phyloP scores from a whole-genome alignment of 306 rosid species.

The Castanea sativa region DNA sequence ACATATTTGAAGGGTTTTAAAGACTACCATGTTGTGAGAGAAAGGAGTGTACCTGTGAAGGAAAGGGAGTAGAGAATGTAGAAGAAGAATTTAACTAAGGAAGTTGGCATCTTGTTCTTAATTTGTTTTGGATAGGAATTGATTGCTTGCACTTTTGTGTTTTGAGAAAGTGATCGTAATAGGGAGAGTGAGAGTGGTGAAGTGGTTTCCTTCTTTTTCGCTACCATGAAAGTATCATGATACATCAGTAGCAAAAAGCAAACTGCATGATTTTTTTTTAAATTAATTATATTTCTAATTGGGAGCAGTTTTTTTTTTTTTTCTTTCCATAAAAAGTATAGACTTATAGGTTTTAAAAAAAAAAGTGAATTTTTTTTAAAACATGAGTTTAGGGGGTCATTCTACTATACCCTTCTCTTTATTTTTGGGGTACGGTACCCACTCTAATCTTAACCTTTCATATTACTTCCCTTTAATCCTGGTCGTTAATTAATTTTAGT shows the following conservation, averaged over 20 bases:
- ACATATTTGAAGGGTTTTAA: neutral
- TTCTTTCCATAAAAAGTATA: too few relatives aligned
- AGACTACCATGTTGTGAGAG: neutral
- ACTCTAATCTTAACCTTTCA: too few relatives aligned
- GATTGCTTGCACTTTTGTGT: neutral
- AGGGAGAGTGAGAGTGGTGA: neutral
- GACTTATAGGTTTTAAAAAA: too few relatives aligned
- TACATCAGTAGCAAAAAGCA: neutral
- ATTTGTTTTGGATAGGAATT: neutral
- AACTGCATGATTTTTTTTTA: too few relatives aligned
- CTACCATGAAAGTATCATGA: slow-evolving; percentile 15
- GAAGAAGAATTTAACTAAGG: slow-evolving; percentile 24
- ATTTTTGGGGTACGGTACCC: too few relatives aligned
- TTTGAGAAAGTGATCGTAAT: neutral
- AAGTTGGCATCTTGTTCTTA: slow-evolving; percentile 33
- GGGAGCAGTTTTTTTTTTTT: too few relatives aligned
- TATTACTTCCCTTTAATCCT: too few relatives aligned
- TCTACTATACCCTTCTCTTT: too few relatives aligned
- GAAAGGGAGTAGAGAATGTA: slow-evolving; percentile 35
- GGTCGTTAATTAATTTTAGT: too few relatives aligned
- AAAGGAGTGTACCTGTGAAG: slow-evolving; percentile 25
- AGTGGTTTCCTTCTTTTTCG: slow-evolving; percentile 31
- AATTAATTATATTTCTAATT: too few relatives aligned
- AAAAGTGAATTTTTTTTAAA: too few relatives aligned
- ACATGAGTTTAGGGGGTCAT: too few relatives aligned